Evolutionary conservation across 2,329 filamentous ascomycete genomes (phyloP).

Genomic region (Colletotrichum orbiculare): DNA sequence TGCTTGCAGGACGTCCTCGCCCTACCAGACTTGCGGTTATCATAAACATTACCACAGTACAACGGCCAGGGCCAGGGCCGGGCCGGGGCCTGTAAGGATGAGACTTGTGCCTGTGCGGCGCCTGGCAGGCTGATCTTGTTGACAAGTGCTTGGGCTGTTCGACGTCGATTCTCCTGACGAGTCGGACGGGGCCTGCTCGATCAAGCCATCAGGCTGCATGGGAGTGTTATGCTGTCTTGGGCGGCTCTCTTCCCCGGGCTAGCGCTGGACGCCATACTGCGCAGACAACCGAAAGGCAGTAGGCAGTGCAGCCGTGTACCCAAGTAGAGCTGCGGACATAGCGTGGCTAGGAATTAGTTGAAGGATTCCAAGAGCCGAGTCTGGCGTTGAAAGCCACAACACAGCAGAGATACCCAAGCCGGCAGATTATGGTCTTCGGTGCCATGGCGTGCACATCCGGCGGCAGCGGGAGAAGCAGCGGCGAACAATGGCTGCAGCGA

Average conservation of each 20-base stretch:
- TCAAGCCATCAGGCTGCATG: constrained; percentile 36
- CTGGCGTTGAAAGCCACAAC: no score
- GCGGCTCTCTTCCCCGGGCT: constrained; percentile 34
- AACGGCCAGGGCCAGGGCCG: neutral
- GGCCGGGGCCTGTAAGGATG: constrained; percentile 23
- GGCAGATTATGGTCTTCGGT: constrained; percentile 4
- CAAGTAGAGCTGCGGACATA: no score
- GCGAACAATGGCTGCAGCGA: constrained; percentile 24
- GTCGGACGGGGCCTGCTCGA: constrained; percentile 27
- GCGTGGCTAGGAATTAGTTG: no score
- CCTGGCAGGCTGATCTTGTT: constrained; percentile 24
- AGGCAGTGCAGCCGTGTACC: neutral
- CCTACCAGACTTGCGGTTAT: neutral
- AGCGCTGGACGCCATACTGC: constrained; percentile 25
- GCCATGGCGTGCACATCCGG: constrained; percentile 13
- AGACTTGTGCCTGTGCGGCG: constrained; percentile 27
- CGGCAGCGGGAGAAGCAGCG: constrained; percentile 29
- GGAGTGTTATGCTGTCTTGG: constrained; percentile 31
- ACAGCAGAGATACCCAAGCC: neutral
- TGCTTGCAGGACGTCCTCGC: constrained; percentile 2
- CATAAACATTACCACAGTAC: neutral
- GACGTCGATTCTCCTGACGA: constrained; percentile 30
- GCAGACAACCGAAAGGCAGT: constrained; percentile 1
- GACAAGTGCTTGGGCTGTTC: constrained; percentile 28
- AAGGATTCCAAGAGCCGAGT: no score